A percentile compares a stretch with the other conserved stretches of the same genome.
Evolutionary conservation across 2,329 filamentous ascomycete genomes (phyloP).

Genomic region (Talaromyces marneffei): DNA sequence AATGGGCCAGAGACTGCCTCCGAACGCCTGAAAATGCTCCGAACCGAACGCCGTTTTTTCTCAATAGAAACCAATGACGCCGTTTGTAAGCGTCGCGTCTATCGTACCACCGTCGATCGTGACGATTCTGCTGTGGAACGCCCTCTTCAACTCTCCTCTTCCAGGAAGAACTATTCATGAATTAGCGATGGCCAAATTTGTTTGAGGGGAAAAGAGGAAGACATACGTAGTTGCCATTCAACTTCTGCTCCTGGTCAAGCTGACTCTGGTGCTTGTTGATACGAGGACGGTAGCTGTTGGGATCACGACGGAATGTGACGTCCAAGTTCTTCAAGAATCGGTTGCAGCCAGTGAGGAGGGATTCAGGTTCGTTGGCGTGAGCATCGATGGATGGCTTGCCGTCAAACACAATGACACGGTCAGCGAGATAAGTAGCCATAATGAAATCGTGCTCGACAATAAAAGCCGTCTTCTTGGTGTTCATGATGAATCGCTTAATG

Average conservation of each 20-base stretch:
- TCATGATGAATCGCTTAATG: conserved; percentile 99
- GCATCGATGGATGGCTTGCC: conserved; percentile 84
- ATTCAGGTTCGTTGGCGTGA: conserved; percentile 84
- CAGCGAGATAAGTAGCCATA: conserved; percentile 78
- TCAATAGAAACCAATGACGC: conserved; percentile 27
- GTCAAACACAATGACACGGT: conserved; percentile 98
- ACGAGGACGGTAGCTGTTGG: conserved; percentile 89
- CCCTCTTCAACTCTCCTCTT: conserved; percentile 72
- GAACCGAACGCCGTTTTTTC: conserved; percentile 30
- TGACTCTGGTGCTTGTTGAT: conserved; percentile 98
- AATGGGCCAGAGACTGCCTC: conserved; percentile 31
- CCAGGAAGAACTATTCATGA: conserved; percentile 74
- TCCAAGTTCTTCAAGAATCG: conserved; percentile 92
- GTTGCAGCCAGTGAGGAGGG: conserved; percentile 92
- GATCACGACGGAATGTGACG: conserved; percentile 97
- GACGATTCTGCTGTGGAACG: conserved; percentile 42
- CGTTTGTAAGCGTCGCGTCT: conserved; percentile 33
- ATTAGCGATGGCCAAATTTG: too few relatives aligned
- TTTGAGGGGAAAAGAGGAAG: neutral
- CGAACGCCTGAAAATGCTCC: conserved; percentile 41
- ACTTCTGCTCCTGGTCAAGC: conserved; percentile 96
- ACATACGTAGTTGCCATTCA: conserved; percentile 82
- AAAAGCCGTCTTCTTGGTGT: conserved; percentile 98
- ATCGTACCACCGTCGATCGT: conserved; percentile 32
- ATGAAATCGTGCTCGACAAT: conserved; percentile 99